Evolutionary conservation across 129 eudicot genomes (phyloP).

Genomic region (Heracleum sosnowskyi): DNA sequence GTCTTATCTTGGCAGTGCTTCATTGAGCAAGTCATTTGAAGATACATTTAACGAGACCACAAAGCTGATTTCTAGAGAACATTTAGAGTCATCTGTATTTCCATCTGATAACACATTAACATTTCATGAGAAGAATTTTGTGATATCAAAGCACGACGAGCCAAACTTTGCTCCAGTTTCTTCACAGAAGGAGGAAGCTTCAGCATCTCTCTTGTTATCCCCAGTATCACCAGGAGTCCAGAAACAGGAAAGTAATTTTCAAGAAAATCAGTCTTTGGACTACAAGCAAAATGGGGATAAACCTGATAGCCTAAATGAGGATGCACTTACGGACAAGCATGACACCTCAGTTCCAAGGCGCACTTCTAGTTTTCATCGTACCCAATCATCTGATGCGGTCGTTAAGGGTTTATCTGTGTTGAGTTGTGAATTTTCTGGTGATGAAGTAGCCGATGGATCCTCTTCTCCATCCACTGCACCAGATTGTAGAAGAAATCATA

Average conservation of each 20-base stretch:
- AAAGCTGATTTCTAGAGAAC: constrained; percentile 1
- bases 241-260: constrained; percentile 13
- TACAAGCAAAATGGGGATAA: constrained; percentile 12
- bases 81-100: constrained; percentile 9
- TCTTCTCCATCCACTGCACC: constrained; percentile 31
- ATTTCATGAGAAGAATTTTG: constrained; percentile 12
- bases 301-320: background rate
- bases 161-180: constrained; percentile 32
- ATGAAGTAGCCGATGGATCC: constrained; percentile 31
- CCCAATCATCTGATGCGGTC: constrained; percentile 9
- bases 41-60: constrained; percentile 3
- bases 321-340: background rate
- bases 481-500: constrained; percentile 30
- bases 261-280: constrained; percentile 4
- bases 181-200: constrained; percentile 43
- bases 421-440: constrained; percentile 23
- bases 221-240: constrained; percentile 45
- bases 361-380: constrained; percentile 2
- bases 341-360: background rate
- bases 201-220: constrained; percentile 34
- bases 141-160: constrained; percentile 22
- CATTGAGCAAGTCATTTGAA: constrained; percentile 3
- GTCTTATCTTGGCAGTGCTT: background rate
- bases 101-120: background rate
- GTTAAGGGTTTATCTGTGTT: constrained; percentile 11